Conservation (phyloP, 1,284 basidiomycete species). For the Coniferiporia weirii region DNA sequence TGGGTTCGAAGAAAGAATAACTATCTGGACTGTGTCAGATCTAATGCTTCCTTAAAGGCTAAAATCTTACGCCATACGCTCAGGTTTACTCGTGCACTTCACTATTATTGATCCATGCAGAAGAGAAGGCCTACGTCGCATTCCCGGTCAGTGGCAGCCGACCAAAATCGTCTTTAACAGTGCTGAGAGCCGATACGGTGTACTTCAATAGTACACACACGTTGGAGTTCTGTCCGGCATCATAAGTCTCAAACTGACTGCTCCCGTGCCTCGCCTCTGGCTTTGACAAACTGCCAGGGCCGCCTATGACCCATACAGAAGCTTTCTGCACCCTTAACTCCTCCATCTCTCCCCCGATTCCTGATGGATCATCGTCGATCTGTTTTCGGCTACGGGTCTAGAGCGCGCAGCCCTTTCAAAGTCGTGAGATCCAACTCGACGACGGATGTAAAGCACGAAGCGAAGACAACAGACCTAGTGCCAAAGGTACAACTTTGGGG, state of each 20-base stretch:
- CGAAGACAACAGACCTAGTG: no score
- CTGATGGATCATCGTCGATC: constrained; percentile 10
- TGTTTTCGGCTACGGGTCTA: background rate
- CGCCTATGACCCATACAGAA: background rate
- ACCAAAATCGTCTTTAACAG: no score
- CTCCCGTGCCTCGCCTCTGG: background rate
- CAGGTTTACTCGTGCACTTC: background rate
- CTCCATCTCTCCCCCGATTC: background rate
- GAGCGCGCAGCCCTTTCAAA: background rate
- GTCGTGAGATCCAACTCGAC: background rate
- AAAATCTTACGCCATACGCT: background rate
- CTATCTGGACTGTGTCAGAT: background rate
- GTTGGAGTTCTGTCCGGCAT: background rate
- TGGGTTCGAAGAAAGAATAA: no score
- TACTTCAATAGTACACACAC: background rate
- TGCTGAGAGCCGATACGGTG: no score
- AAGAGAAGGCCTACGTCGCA: no score
- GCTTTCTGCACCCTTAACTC: background rate
- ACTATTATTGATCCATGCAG: no score
- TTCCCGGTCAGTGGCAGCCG: no score
- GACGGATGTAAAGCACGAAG: background rate
- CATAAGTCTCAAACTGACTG: background rate
- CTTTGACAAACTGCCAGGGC: no score
- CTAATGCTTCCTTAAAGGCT: background rate
- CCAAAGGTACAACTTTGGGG: no score